phyloP scores from a whole-genome alignment of 139 green algal genomes.

The Chlorella sp. region DNA sequence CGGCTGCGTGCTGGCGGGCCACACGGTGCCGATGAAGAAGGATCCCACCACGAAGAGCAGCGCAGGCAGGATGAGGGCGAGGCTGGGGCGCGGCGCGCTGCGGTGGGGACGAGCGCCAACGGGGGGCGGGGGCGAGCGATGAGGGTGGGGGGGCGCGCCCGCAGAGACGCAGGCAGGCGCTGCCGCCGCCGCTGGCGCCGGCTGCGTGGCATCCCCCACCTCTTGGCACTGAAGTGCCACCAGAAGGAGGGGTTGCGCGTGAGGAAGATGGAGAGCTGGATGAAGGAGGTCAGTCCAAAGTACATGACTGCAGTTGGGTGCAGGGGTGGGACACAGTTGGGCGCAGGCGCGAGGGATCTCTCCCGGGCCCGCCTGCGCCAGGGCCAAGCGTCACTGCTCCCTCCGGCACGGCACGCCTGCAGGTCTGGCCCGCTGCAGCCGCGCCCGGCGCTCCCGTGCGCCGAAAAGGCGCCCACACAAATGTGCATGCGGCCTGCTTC shows the following conservation, averaged over 20 bases:
- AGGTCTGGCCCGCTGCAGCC: too few species aligned
- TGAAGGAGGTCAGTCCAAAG: conserved; percentile 31
- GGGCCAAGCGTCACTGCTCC: too few species aligned
- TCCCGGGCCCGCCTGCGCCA: too few species aligned
- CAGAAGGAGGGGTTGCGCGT: conserved; percentile 49
- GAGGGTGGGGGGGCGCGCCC: not conserved
- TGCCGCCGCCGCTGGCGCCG: not conserved
- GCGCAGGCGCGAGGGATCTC: too few species aligned
- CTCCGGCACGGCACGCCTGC: too few species aligned
- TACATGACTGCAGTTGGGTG: conserved; percentile 49
- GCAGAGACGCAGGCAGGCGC: not conserved
- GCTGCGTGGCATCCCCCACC: not conserved
- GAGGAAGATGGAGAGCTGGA: conserved; percentile 53
- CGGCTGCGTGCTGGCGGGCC: conserved; percentile 36
- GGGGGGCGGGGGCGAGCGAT: not conserved
- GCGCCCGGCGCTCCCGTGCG: too few species aligned
- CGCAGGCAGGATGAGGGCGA: conserved; percentile 34
- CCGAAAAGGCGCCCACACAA: too few species aligned
- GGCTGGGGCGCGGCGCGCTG: conserved; percentile 29
- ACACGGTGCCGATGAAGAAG: conserved; percentile 45
- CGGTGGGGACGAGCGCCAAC: too few species aligned
- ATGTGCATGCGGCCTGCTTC: too few species aligned
- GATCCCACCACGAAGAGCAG: conserved; percentile 30
- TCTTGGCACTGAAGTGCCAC: conserved; percentile 32
- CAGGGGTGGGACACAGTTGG: not conserved